A percentile compares a stretch with the other conserved stretches of the same genome.
phyloP scores from a whole-genome alignment of 257 asterid species.

The Salvia hispanica region DNA sequence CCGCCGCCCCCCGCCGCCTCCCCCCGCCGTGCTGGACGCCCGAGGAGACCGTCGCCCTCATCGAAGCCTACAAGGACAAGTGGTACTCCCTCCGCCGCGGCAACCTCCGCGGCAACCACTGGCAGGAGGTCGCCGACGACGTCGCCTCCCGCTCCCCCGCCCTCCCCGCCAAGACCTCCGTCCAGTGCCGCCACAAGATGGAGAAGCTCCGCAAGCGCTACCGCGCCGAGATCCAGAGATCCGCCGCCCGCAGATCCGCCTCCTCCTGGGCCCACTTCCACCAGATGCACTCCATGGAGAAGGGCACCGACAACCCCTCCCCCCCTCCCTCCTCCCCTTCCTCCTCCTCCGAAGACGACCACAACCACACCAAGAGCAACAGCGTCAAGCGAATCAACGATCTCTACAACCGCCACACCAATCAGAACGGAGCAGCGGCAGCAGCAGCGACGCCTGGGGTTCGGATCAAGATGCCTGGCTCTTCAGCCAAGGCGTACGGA shows the following conservation, averaged over 20 bases:
- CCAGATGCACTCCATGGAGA: slow-evolving; percentile 76
- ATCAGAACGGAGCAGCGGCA: slow-evolving; percentile 42
- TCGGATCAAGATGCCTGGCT: slow-evolving; percentile 57
- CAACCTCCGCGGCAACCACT: slow-evolving; percentile 71
- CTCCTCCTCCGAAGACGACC: slow-evolving; percentile 27
- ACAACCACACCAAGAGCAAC: slow-evolving; percentile 44
- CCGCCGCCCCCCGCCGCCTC: slow-evolving; percentile 62
- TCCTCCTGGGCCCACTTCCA: slow-evolving; percentile 85
- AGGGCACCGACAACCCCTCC: slow-evolving; percentile 48
- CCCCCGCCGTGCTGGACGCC: slow-evolving; percentile 93
- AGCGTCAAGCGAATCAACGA: slow-evolving; percentile 51
- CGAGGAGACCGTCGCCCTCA: slow-evolving; percentile 73
- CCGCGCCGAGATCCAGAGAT: slow-evolving; percentile 74
- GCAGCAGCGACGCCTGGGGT: slow-evolving; percentile 40
- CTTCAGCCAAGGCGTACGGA: slow-evolving; percentile 32
- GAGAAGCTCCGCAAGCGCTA: slow-evolving; percentile 85
- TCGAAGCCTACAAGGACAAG: slow-evolving; percentile 66
- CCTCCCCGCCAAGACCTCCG: slow-evolving; percentile 51
- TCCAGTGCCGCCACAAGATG: slow-evolving; percentile 90
- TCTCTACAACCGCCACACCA: slow-evolving; percentile 38
- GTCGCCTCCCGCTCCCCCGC: slow-evolving; percentile 55
- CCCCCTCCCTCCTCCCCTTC: slow-evolving; percentile 38
- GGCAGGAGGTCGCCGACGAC: slow-evolving; percentile 84
- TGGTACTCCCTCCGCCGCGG: slow-evolving; percentile 88
- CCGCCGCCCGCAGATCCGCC: slow-evolving; percentile 59